These are phyloP conservation scores for Sporothrix humicola DNA, from an alignment of 2,329 filamentous ascomycete species.

Conservation along the genomic window DNA sequence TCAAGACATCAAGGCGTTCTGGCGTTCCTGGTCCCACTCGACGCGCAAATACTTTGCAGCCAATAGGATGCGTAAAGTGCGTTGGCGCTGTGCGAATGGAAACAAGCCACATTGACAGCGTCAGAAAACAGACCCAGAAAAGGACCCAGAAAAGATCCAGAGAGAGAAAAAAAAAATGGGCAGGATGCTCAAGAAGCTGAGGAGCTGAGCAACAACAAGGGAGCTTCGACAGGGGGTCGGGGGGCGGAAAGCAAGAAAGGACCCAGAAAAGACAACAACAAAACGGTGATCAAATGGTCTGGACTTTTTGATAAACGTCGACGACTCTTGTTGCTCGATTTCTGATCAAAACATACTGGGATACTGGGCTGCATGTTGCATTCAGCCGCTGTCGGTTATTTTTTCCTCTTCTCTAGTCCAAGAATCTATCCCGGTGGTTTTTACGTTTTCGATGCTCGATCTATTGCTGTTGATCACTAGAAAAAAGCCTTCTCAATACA, in stretches of 20 bases:
- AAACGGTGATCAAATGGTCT: constrained; percentile 22
- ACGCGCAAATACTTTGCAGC: background rate
- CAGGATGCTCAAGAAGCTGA: background rate
- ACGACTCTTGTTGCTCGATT: background rate
- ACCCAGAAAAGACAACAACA: constrained; percentile 6
- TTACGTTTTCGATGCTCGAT: constrained; percentile 22
- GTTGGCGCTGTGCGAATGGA: constrained; percentile 29
- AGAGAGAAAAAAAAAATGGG: background rate
- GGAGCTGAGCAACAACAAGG: background rate
- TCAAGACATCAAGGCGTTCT: background rate
- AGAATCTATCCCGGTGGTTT: background rate
- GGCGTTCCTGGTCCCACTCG: background rate
- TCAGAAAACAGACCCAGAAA: background rate
- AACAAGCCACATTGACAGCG: constrained; percentile 31
- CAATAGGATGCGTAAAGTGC: constrained; percentile 9
- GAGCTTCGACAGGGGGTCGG: background rate
- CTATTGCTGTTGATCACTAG: background rate
- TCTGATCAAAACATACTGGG: background rate
- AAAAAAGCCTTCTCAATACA: background rate
- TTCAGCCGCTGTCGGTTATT: background rate
- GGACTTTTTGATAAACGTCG: constrained; percentile 5
- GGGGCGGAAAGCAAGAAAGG: background rate
- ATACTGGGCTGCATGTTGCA: background rate
- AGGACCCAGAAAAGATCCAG: background rate
- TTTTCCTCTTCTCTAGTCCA: background rate